Percentiles rank a stretch among this genome's conserved stretches.
Evolutionary conservation across 1,284 basidiomycete genomes (phyloP).

Genomic region (Heliocybe sulcata): DNA sequence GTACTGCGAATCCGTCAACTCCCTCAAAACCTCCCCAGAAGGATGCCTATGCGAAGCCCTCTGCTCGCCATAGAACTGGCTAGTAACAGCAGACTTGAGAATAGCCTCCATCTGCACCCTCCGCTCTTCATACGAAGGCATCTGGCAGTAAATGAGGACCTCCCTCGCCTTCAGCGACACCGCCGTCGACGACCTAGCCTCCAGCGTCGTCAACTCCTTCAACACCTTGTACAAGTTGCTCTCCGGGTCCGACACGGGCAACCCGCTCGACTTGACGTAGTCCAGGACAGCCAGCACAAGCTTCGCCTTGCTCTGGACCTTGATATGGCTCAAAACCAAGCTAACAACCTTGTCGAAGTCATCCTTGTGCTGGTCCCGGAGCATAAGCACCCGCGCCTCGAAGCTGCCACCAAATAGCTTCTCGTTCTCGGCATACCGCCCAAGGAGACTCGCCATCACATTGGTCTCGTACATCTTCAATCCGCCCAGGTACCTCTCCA

Average conservation of each 20-base stretch:
- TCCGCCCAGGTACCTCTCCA: conserved; percentile 80
- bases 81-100: conserved; percentile 82
- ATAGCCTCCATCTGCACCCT: conserved; percentile 92
- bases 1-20: conserved; percentile 94
- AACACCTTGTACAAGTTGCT: conserved; percentile 66
- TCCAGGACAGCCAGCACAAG: conserved; percentile 85
- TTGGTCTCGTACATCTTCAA: conserved; percentile 85
- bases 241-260: conserved; percentile 71
- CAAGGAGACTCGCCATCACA: conserved; percentile 67
- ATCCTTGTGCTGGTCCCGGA: conserved; percentile 91
- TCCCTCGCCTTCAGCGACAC: conserved; percentile 96
- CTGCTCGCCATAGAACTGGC: conserved; percentile 85
- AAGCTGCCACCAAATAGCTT: conserved; percentile 89
- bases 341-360: conserved; percentile 85
- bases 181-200: conserved; percentile 81
- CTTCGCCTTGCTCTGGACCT: conserved; percentile 89
- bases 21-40: conserved; percentile 81
- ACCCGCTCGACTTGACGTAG: conserved; percentile 73
- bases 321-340: conserved; percentile 92
- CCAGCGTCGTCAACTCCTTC: conserved; percentile 77
- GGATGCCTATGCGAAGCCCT: conserved; percentile 61
- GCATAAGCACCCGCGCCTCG: conserved; percentile 85
- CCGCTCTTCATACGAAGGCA: conserved; percentile 97
- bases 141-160: conserved; percentile 91
- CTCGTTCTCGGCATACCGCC: conserved; percentile 80